A percentile compares a stretch with the other conserved stretches of the same genome.
phyloP scores from a whole-genome alignment of 129 eudicot genomes.

The Tagetes erecta region DNA sequence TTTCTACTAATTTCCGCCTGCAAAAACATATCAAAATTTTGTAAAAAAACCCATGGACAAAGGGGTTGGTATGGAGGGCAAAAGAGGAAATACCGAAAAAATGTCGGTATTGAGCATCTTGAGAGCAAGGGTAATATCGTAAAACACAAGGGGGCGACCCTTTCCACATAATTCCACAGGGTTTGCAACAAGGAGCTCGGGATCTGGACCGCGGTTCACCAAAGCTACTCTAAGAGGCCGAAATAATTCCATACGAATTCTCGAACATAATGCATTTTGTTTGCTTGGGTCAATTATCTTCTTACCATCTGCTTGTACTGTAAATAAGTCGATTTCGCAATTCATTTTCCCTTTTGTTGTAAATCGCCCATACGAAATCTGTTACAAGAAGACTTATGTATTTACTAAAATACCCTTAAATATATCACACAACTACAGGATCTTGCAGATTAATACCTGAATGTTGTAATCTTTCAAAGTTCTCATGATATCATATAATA shows the following conservation, averaged over 20 bases:
- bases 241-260: constrained; percentile 64
- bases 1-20: constrained; percentile 90
- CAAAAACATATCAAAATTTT: background rate
- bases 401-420: background rate
- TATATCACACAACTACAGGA: background rate
- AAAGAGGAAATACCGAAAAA: constrained; percentile 58
- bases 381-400: background rate
- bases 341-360: constrained; percentile 42
- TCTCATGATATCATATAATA: constrained; percentile 84
- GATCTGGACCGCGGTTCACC: constrained; percentile 90
- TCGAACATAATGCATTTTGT: constrained; percentile 53
- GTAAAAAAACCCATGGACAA: background rate
- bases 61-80: background rate
- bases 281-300: constrained; percentile 69
- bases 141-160: constrained; percentile 89
- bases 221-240: constrained; percentile 75
- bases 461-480: constrained; percentile 82
- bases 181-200: constrained; percentile 82
- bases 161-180: constrained; percentile 91
- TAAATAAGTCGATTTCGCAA: constrained; percentile 83
- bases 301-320: constrained; percentile 80
- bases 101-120: constrained; percentile 71
- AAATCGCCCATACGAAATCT: constrained; percentile 83
- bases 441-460: constrained; percentile 39
- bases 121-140: constrained; percentile 89